phyloP scores from a whole-genome alignment of 306 rosid species.

The Cucurbita pepo region DNA sequence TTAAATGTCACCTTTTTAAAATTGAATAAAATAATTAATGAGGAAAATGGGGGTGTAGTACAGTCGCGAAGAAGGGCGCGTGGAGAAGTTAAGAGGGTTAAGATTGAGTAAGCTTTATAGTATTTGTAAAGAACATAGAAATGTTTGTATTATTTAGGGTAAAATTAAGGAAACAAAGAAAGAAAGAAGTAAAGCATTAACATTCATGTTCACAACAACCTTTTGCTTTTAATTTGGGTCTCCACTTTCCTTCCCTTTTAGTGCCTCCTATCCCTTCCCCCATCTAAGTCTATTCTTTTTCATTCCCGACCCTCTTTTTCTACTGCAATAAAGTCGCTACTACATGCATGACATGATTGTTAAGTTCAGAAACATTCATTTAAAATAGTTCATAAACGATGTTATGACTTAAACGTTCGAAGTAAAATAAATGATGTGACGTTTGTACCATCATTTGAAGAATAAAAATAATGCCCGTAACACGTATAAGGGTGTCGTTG shows the following conservation, averaged over 20 bases:
- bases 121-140: background rate
- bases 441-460: no score
- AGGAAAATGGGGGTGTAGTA: background rate
- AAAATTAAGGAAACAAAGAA: background rate
- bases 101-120: background rate
- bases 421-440: no score
- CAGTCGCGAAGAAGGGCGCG: background rate
- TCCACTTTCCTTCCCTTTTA: background rate
- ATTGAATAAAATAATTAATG: background rate
- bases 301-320: background rate
- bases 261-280: background rate
- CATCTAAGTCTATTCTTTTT: background rate
- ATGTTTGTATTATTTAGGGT: background rate
- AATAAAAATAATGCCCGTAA: no score
- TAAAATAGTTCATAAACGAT: no score
- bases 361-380: no score
- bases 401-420: no score
- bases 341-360: no score
- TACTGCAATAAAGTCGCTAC: no score
- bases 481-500: no score
- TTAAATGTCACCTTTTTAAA: no score
- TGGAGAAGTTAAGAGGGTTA: background rate
- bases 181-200: background rate
- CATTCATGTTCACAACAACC: background rate
- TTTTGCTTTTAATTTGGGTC: background rate